A percentile compares a stretch with the other conserved stretches of the same genome.
Conservation (phyloP, 1,284 basidiomycete genomes). For the Moesziomyces aphidis region DNA sequence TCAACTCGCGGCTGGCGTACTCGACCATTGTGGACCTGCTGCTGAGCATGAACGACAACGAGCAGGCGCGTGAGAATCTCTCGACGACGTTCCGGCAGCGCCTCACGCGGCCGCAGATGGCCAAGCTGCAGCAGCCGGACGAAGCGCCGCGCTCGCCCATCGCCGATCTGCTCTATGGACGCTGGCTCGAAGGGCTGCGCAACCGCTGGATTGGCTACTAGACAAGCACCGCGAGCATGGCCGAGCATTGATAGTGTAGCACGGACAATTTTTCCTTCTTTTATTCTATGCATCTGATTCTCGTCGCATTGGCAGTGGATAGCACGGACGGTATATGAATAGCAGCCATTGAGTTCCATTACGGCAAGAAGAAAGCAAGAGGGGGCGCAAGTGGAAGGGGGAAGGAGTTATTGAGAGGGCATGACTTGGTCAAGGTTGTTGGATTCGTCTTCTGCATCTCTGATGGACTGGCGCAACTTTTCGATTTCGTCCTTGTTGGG, state of each 20-base stretch:
- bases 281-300: background rate
- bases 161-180: conserved; percentile 90
- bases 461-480: conserved; percentile 42
- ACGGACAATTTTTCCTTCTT: background rate
- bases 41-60: conserved; percentile 79
- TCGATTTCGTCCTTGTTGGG: conserved; percentile 48
- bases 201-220: conserved; percentile 59
- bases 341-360: background rate
- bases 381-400: background rate
- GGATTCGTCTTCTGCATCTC: conserved; percentile 48
- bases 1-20: conserved; percentile 85
- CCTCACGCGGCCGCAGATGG: conserved; percentile 25
- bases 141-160: conserved; percentile 75
- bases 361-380: background rate
- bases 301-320: background rate
- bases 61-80: conserved; percentile 45
- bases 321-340: background rate
- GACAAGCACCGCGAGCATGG: background rate
- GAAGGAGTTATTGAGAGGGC: background rate
- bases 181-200: conserved; percentile 88
- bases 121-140: conserved; percentile 29
- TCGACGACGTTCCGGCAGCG: conserved; percentile 52
- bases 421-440: conserved; percentile 50
- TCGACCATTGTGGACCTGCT: conserved; percentile 87
- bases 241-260: background rate